phyloP scores from a whole-genome alignment of 768 basidiomycete genomes.

The Pulveroboletus sp. region DNA sequence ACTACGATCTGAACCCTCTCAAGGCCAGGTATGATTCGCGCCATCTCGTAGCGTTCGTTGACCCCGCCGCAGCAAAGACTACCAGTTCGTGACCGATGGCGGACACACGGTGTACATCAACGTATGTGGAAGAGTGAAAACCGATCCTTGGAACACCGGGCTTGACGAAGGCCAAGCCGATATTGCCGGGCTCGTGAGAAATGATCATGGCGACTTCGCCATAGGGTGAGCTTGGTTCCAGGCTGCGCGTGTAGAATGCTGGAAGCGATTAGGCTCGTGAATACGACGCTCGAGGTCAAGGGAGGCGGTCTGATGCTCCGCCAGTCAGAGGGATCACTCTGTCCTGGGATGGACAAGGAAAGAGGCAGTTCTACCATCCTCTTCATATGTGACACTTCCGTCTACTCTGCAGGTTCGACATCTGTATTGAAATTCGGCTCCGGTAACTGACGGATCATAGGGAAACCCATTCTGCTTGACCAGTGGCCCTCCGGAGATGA shows the following conservation, averaged over 20 bases:
- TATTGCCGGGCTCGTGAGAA: constrained; percentile 60
- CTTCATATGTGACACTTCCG: constrained; percentile 71
- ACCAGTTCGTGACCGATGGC: constrained; percentile 46
- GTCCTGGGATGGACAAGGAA: constrained; percentile 41
- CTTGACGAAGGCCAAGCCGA: constrained; percentile 44
- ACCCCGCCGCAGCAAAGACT: constrained; percentile 53
- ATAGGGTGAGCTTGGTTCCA: constrained; percentile 50
- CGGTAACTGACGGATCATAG: constrained; percentile 20
- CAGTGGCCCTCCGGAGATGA: constrained; percentile 62
- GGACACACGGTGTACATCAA: constrained; percentile 54
- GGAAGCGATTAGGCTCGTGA: constrained; percentile 31
- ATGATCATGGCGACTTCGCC: constrained; percentile 63
- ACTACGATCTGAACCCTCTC: constrained; percentile 65
- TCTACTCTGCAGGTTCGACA: constrained; percentile 47
- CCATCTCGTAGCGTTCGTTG: background rate
- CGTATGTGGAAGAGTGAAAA: constrained; percentile 54
- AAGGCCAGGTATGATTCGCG: constrained; percentile 45
- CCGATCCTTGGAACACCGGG: constrained; percentile 57
- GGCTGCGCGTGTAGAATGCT: background rate
- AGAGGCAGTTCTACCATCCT: constrained; percentile 65
- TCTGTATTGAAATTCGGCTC: background rate
- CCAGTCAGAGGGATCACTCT: constrained; percentile 61
- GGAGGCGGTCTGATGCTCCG: constrained; percentile 52
- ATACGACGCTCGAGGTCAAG: constrained; percentile 57
- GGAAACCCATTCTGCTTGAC: constrained; percentile 53